phyloP scores from a whole-genome alignment of 2,329 filamentous ascomycete species.

The Botryotinia convoluta region DNA sequence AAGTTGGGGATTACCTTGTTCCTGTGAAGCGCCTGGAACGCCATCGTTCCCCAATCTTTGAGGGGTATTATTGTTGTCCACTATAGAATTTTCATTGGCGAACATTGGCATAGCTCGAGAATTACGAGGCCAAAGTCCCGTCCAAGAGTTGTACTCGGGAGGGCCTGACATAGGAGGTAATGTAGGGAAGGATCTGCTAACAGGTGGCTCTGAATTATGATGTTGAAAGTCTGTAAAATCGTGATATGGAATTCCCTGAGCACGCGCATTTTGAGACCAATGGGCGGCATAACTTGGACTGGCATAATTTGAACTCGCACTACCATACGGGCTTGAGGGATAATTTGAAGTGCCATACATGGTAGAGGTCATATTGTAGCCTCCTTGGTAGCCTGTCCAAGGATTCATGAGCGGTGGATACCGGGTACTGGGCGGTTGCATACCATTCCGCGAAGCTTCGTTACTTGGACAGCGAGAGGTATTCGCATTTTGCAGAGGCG shows the following conservation, averaged over 20 bases:
- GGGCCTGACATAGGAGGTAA: constrained; percentile 3
- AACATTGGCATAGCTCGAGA: neutral
- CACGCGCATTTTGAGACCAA: neutral
- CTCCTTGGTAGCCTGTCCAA: neutral
- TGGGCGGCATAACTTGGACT: neutral
- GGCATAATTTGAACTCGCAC: neutral
- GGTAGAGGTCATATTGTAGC: neutral
- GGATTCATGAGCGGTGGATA: neutral
- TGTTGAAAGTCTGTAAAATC: neutral
- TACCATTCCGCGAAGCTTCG: neutral
- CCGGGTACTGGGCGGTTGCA: neutral
- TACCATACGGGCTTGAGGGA: neutral
- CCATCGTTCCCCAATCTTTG: neutral
- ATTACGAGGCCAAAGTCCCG: neutral
- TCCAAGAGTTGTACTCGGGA: neutral
- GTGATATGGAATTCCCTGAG: neutral
- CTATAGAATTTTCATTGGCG: neutral
- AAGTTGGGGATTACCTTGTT: neutral
- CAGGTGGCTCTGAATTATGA: neutral
- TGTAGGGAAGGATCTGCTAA: neutral
- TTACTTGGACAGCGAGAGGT: constrained; percentile 12
- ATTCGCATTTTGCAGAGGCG: neutral
- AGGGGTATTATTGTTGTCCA: neutral
- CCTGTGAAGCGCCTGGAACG: neutral
- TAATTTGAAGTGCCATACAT: neutral